These are phyloP conservation scores for Fusarium gaditjirri DNA, from an alignment of 2,329 filamentous ascomycete species.

Conservation along the genomic window DNA sequence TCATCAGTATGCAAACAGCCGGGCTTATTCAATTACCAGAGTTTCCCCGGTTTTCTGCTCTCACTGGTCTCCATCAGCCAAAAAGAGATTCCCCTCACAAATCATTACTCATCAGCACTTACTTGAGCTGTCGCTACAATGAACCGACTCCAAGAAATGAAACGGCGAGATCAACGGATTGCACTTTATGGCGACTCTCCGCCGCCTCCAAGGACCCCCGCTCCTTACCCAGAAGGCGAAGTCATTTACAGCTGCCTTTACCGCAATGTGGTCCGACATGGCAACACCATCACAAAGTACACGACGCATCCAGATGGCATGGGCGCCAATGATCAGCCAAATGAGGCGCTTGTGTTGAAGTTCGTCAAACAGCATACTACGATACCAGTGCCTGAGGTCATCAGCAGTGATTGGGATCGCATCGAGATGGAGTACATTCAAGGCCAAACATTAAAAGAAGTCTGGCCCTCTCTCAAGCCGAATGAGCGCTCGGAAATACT, in stretches of 20 bases:
- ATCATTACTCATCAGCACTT: no score
- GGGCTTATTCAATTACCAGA: no score
- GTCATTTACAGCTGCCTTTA: constrained; percentile 13
- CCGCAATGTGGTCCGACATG: constrained; percentile 26
- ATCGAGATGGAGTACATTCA: constrained; percentile 43
- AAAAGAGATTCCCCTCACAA: no score
- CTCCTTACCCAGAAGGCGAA: constrained; percentile 38
- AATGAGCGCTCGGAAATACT: constrained; percentile 33
- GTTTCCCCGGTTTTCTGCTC: no score
- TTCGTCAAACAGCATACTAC: constrained; percentile 40
- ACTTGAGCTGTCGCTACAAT: no score
- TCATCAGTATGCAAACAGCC: no score
- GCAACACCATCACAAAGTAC: constrained; percentile 38
- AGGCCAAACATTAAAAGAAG: constrained; percentile 41
- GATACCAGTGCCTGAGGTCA: constrained; percentile 42
- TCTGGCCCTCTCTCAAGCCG: constrained; percentile 30
- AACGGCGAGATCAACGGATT: accelerated
- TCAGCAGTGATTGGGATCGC: constrained; percentile 43
- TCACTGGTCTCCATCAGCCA: no score
- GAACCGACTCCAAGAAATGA: neutral
- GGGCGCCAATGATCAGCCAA: constrained; percentile 26
- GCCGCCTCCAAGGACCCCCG: constrained; percentile 20
- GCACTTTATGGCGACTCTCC: constrained; percentile 22
- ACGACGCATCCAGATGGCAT: constrained; percentile 29
- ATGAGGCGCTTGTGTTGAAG: constrained; percentile 28